phyloP scores from a whole-genome alignment of 805 yeast genomes.

The Candida palmyrensis region DNA sequence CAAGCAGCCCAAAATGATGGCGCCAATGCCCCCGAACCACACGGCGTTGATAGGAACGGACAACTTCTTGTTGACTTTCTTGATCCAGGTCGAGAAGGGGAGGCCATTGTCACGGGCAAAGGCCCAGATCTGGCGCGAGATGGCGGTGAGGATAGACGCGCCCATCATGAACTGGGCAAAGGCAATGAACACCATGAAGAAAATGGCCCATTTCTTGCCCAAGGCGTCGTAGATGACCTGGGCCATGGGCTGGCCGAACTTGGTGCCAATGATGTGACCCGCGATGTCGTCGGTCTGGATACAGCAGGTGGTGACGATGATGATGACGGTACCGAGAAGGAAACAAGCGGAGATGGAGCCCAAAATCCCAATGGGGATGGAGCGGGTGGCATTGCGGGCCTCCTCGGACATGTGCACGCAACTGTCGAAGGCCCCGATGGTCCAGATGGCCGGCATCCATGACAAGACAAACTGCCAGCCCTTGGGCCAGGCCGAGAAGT shows the following conservation, averaged over 20 bases:
- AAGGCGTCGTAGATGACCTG: conserved; percentile 58
- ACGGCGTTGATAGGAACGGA: conserved; percentile 68
- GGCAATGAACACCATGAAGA: conserved; percentile 54
- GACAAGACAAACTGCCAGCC: conserved; percentile 44
- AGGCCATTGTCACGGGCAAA: conserved; percentile 74
- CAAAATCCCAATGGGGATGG: conserved; percentile 63
- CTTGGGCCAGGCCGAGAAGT: conserved; percentile 43
- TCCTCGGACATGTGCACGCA: conserved; percentile 73
- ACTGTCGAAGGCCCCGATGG: conserved; percentile 69
- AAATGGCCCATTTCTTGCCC: conserved; percentile 62
- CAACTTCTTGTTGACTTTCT: conserved; percentile 49
- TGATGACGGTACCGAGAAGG: conserved; percentile 52
- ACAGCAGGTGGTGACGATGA: conserved; percentile 51
- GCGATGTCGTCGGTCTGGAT: conserved; percentile 42
- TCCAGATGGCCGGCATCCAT: conserved; percentile 70
- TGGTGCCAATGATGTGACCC: conserved; percentile 33
- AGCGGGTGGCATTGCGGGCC: conserved; percentile 54
- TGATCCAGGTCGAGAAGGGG: conserved; percentile 53
- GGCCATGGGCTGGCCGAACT: conserved; percentile 60
- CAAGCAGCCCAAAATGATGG: conserved; percentile 51
- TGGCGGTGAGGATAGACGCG: conserved; percentile 54
- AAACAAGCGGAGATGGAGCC: conserved; percentile 56
- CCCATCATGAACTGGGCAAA: conserved; percentile 66
- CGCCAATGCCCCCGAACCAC: conserved; percentile 45
- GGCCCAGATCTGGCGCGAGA: conserved; percentile 70